phyloP scores from a whole-genome alignment of 768 basidiomycete species.

The Pisolithus marmoratus region DNA sequence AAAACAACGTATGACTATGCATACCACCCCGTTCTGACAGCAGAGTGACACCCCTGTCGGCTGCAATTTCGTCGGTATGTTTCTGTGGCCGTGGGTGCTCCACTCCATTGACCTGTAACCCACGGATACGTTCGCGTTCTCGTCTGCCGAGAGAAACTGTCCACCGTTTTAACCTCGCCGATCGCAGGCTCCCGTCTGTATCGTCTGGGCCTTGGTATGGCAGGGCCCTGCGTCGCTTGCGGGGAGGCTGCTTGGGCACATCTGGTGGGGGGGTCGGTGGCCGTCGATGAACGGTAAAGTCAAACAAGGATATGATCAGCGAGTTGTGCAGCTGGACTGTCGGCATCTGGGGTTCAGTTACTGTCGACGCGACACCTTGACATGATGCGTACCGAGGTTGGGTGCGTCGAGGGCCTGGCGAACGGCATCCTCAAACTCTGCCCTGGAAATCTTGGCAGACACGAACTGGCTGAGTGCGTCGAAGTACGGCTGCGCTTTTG shows the following conservation, averaged over 20 bases:
- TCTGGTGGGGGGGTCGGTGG: constrained; percentile 62
- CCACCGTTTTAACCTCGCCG: constrained; percentile 68
- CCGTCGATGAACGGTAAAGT: constrained; percentile 67
- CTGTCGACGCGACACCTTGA: too few relatives aligned
- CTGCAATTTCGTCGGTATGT: constrained; percentile 61
- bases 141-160: constrained; percentile 63
- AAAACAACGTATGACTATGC: background rate
- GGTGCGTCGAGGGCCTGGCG: constrained; percentile 57
- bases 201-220: constrained; percentile 72
- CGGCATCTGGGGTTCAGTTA: background rate
- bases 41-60: constrained; percentile 62
- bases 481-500: constrained; percentile 58
- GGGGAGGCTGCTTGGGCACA: constrained; percentile 53
- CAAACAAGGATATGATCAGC: constrained; percentile 76
- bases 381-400: constrained; percentile 37
- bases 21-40: constrained; percentile 62
- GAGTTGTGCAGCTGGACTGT: constrained; percentile 82
- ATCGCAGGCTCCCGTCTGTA: constrained; percentile 49
- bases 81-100: constrained; percentile 42
- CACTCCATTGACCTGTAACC: constrained; percentile 39
- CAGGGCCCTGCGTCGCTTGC: constrained; percentile 61
- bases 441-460: constrained; percentile 59
- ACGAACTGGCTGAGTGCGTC: constrained; percentile 60
- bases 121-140: constrained; percentile 67
- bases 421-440: constrained; percentile 71